A percentile compares a stretch with the other conserved stretches of the same genome.
These are phyloP conservation scores for Madurella fahalii DNA, from an alignment of 2,329 filamentous ascomycete species.

Conservation along the genomic window DNA sequence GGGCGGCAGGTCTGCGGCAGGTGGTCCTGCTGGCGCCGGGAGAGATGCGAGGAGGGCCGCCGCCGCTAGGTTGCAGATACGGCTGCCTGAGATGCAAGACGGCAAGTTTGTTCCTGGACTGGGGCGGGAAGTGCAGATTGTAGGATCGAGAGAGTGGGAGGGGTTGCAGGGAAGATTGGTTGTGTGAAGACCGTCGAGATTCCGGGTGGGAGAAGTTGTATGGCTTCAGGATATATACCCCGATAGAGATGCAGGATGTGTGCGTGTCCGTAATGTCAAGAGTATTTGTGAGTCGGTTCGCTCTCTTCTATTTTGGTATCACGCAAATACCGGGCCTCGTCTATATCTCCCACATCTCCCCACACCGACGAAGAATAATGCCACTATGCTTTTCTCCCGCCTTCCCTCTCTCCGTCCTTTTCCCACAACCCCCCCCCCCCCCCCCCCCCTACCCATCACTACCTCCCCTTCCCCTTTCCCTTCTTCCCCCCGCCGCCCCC, in stretches of 20 bases:
- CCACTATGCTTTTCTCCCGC: neutral
- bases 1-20: conserved; percentile 8
- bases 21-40: conserved; percentile 24
- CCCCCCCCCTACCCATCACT: neutral
- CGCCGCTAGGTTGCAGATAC: conserved; percentile 48
- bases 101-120: conserved; percentile 38
- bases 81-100: conserved; percentile 44
- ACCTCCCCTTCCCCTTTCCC: conserved; percentile 30
- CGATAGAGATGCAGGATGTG: conserved; percentile 7
- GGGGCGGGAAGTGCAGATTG: conserved; percentile 44
- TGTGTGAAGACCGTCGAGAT: conserved; percentile 3
- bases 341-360: no score
- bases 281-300: no score
- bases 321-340: no score
- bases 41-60: conserved; percentile 32
- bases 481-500: conserved; percentile 26
- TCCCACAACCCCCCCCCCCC: no score
- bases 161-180: conserved; percentile 44
- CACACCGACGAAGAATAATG: neutral
- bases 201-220: neutral
- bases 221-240: conserved; percentile 14
- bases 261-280: no score
- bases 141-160: conserved; percentile 54
- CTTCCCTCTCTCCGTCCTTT: neutral
- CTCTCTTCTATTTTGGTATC: no score